Conservation (phyloP, 2,329 filamentous ascomycete species). For the Neodidymelliopsis sp. region DNA sequence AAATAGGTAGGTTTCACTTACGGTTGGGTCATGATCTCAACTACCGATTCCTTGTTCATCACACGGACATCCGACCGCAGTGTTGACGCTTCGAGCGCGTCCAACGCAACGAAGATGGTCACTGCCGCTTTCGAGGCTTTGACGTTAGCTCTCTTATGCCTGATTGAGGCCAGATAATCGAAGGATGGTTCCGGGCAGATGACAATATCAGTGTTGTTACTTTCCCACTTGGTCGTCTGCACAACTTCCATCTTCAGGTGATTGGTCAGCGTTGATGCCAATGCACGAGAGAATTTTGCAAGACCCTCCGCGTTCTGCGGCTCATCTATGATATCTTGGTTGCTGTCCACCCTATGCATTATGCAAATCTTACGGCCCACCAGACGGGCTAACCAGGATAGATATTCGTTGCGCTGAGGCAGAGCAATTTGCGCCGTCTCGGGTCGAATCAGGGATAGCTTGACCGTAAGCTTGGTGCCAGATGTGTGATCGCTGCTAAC, state of each 20-base stretch:
- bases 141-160: conserved; percentile 12
- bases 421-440: not conserved
- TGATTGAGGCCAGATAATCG: conserved; percentile 39
- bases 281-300: conserved; percentile 28
- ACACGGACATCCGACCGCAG: conserved; percentile 44
- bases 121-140: conserved; percentile 33
- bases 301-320: conserved; percentile 25
- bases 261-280: conserved; percentile 30
- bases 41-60: conserved; percentile 36
- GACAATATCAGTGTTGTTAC: conserved; percentile 36
- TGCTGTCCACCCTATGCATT: conserved; percentile 19
- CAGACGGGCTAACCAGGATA: conserved; percentile 27
- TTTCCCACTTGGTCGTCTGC: conserved; percentile 33
- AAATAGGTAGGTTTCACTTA: conserved; percentile 17
- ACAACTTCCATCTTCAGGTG: conserved; percentile 39
- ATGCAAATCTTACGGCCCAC: conserved; percentile 36
- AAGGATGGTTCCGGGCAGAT: conserved; percentile 45
- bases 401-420: conserved; percentile 21
- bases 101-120: conserved; percentile 43
- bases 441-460: conserved; percentile 23
- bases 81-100: conserved; percentile 43
- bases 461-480: conserved; percentile 31
- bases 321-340: not conserved
- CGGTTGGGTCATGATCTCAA: conserved; percentile 47
- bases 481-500: conserved; percentile 30